Evolutionary conservation across 495 filamentous ascomycete genomes (phyloP).

Genomic region (Aspergillus sclerotioniger): DNA sequence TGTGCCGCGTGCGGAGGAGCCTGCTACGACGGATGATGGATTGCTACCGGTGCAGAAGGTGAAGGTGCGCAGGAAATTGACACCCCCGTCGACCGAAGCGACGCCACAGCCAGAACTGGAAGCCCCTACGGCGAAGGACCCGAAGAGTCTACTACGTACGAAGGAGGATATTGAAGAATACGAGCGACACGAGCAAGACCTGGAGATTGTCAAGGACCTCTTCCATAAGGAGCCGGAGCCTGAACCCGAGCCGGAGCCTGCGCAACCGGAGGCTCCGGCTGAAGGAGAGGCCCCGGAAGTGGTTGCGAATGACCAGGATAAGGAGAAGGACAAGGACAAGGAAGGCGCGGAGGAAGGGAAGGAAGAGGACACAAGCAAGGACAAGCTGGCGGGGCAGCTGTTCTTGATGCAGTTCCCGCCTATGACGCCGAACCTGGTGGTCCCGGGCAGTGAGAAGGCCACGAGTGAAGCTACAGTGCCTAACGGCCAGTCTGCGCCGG

Average conservation of each 20-base stretch:
- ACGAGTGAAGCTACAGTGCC: slow-evolving; percentile 14
- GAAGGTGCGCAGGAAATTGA: slow-evolving; percentile 38
- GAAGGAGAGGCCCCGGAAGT: slow-evolving; percentile 13
- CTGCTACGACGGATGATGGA: slow-evolving; percentile 32
- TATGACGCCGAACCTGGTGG: slow-evolving; percentile 48
- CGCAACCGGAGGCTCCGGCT: slow-evolving; percentile 10
- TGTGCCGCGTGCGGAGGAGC: slow-evolving; percentile 26
- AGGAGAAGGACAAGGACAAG: slow-evolving; percentile 16
- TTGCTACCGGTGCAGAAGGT: slow-evolving; percentile 39
- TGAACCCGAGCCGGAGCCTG: slow-evolving; percentile 14
- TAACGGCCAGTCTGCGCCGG: slow-evolving; percentile 6
- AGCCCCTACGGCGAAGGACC: slow-evolving; percentile 26
- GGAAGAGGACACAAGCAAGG: slow-evolving; percentile 28
- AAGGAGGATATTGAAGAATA: slow-evolving; percentile 49
- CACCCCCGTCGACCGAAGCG: slow-evolving; percentile 19
- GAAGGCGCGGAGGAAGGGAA: slow-evolving; percentile 20
- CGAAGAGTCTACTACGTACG: slow-evolving; percentile 38
- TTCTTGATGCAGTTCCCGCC: slow-evolving; percentile 59
- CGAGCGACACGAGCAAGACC: slow-evolving; percentile 42
- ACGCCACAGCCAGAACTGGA: slow-evolving; percentile 11
- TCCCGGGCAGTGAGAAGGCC: slow-evolving; percentile 25
- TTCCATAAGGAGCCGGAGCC: slow-evolving; percentile 23
- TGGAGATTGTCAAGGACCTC: slow-evolving; percentile 38
- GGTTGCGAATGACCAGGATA: slow-evolving; percentile 8
- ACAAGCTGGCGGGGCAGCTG: slow-evolving; percentile 40